phyloP scores from a whole-genome alignment of 1,284 basidiomycete genomes.

The Afroboletus lepidellus region DNA sequence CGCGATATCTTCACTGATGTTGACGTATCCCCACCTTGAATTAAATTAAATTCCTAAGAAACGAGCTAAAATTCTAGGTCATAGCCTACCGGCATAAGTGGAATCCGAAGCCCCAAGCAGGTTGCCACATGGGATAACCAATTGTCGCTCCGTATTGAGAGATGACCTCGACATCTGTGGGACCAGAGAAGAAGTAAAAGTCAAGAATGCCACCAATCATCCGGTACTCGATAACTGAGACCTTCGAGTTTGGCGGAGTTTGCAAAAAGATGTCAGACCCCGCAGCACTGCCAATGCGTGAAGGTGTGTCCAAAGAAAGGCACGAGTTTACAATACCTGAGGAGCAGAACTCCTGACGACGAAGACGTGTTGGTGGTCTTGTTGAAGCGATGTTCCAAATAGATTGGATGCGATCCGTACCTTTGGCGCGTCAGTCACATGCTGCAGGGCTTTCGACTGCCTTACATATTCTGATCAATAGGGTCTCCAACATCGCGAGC shows the following conservation, averaged over 20 bases:
- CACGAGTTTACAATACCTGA: constrained; percentile 41
- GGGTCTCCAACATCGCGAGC: constrained; percentile 61
- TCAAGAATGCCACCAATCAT: constrained; percentile 65
- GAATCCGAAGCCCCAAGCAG: constrained; percentile 69
- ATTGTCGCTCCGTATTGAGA: constrained; percentile 64
- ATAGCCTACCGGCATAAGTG: constrained; percentile 58
- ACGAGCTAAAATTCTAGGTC: background rate
- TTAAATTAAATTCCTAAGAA: background rate
- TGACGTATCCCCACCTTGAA: constrained; percentile 54
- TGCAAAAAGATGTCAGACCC: constrained; percentile 65
- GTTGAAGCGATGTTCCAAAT: constrained; percentile 64
- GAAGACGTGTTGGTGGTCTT: constrained; percentile 46
- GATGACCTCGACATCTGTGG: constrained; percentile 59
- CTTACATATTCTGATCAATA: constrained; percentile 60
- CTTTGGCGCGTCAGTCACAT: constrained; percentile 16
- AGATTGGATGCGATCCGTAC: constrained; percentile 72
- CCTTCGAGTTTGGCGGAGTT: constrained; percentile 48
- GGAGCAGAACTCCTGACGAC: constrained; percentile 69
- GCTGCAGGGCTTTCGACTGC: background rate
- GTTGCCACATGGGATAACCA: constrained; percentile 66
- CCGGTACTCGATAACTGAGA: constrained; percentile 63
- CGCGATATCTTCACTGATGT: constrained; percentile 46
- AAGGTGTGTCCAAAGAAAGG: background rate
- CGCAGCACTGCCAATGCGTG: constrained; percentile 37
- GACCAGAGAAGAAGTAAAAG: constrained; percentile 72